These are phyloP conservation scores for Cydonia oblonga DNA, from an alignment of 331 rosid species.

Conservation along the genomic window DNA sequence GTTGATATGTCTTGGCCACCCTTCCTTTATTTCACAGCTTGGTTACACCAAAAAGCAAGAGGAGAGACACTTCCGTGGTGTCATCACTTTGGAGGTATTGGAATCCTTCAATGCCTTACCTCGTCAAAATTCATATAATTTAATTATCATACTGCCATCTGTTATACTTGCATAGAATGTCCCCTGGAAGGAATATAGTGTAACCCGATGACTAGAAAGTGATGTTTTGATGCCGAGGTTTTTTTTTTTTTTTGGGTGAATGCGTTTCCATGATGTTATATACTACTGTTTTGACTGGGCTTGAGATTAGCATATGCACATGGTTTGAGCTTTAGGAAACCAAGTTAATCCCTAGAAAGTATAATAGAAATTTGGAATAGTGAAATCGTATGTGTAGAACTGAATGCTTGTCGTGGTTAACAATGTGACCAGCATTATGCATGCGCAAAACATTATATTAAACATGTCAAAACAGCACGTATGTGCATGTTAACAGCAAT, in stretches of 20 bases:
- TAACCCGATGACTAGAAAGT: neutral
- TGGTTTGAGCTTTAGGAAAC: neutral
- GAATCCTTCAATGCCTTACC: neutral
- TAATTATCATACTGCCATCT: neutral
- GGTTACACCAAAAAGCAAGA: slow-evolving; percentile 96
- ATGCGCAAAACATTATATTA: neutral
- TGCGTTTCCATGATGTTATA: neutral
- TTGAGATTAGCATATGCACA: neutral
- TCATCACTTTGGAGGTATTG: slow-evolving; percentile 84
- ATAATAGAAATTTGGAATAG: neutral
- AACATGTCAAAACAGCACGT: neutral
- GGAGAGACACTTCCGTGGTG: slow-evolving; percentile 89
- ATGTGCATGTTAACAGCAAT: neutral
- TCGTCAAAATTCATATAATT: neutral
- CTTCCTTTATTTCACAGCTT: slow-evolving; percentile 48
- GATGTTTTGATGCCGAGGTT: neutral
- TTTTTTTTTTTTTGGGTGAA: neutral
- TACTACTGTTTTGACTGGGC: neutral
- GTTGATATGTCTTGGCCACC: slow-evolving; percentile 9
- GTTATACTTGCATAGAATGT: neutral
- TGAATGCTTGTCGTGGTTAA: neutral
- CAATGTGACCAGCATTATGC: neutral
- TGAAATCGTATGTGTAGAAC: neutral
- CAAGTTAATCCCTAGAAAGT: neutral
- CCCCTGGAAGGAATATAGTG: neutral